Evolutionary conservation across 768 basidiomycete genomes (phyloP).

Genomic region (Steccherinum ochraceum): DNA sequence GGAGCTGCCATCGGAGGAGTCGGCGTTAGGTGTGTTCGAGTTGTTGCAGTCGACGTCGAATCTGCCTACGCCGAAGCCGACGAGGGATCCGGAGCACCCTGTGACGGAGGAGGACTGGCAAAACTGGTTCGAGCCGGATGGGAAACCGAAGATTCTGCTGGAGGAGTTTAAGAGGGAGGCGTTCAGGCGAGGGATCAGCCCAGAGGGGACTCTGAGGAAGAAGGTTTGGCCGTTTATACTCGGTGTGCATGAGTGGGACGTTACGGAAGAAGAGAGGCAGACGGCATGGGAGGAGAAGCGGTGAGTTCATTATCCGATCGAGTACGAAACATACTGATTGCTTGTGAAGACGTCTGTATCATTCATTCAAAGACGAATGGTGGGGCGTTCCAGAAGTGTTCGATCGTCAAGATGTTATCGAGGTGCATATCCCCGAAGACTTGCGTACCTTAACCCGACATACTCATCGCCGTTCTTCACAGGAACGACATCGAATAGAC

Average conservation of each 20-base stretch:
- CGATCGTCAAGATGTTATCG: conserved; percentile 71
- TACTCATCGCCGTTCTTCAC: conserved; percentile 2
- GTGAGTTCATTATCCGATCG: too few species aligned
- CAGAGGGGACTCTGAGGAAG: conserved; percentile 51
- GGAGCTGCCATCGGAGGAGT: conserved; percentile 52
- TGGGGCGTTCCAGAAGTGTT: conserved; percentile 77
- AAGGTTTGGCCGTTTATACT: conserved; percentile 90
- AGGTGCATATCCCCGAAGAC: conserved; percentile 51
- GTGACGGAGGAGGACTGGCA: conserved; percentile 69
- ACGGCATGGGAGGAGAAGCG: conserved; percentile 56
- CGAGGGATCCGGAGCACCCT: conserved; percentile 75
- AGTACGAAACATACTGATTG: too few species aligned
- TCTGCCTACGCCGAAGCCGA: conserved; percentile 74
- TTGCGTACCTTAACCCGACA: conserved; percentile 11
- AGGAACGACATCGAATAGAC: conserved; percentile 91
- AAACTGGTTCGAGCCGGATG: conserved; percentile 72
- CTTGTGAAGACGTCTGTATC: conserved; percentile 70
- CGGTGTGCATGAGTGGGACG: conserved; percentile 79
- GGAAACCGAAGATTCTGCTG: conserved; percentile 53
- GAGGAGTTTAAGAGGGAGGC: conserved; percentile 74
- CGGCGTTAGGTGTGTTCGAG: conserved; percentile 84
- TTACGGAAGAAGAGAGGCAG: conserved; percentile 53
- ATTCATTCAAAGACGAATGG: conserved; percentile 73
- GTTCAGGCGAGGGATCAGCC: conserved; percentile 66
- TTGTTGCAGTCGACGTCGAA: conserved; percentile 73